These are phyloP conservation scores for Phytophthora meadii DNA, from an alignment of 352 stramenopile genomes.

Conservation along the genomic window DNA sequence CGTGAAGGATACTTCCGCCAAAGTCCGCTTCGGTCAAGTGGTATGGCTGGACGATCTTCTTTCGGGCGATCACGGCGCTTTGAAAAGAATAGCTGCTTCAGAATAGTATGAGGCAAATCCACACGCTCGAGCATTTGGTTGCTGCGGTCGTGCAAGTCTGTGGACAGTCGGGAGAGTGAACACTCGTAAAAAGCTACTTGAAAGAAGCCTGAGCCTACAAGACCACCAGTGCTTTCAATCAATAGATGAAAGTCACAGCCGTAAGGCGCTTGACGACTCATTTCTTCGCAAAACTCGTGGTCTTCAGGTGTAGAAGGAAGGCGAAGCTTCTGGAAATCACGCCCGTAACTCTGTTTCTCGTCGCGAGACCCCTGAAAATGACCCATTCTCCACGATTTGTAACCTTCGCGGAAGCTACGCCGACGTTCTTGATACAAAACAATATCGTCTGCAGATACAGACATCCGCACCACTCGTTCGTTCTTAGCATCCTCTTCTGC, in stretches of 20 bases:
- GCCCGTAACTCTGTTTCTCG: constrained; percentile 63
- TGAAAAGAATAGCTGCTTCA: constrained; percentile 69
- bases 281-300: constrained; percentile 79
- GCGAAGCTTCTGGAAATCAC: constrained; percentile 55
- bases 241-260: constrained; percentile 83
- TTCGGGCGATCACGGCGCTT: constrained; percentile 16
- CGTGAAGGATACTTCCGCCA: constrained; percentile 31
- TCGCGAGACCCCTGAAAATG: constrained; percentile 78
- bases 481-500: constrained; percentile 37
- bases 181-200: constrained; percentile 91
- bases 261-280: constrained; percentile 60
- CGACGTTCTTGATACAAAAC: constrained; percentile 84
- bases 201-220: constrained; percentile 78
- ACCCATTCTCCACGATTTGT: constrained; percentile 88
- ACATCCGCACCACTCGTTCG: constrained; percentile 54
- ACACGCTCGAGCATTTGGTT: constrained; percentile 30
- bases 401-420: constrained; percentile 81
- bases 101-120: constrained; percentile 53
- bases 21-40: constrained; percentile 27
- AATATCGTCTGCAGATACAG: constrained; percentile 84
- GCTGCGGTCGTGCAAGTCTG: constrained; percentile 43
- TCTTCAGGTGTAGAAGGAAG: constrained; percentile 70
- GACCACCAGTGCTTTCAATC: constrained; percentile 62
- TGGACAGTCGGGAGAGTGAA: constrained; percentile 66
- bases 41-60: constrained; percentile 35